These are phyloP conservation scores for Cucumis sativus DNA, from an alignment of 306 rosid species.

Conservation along the genomic window DNA sequence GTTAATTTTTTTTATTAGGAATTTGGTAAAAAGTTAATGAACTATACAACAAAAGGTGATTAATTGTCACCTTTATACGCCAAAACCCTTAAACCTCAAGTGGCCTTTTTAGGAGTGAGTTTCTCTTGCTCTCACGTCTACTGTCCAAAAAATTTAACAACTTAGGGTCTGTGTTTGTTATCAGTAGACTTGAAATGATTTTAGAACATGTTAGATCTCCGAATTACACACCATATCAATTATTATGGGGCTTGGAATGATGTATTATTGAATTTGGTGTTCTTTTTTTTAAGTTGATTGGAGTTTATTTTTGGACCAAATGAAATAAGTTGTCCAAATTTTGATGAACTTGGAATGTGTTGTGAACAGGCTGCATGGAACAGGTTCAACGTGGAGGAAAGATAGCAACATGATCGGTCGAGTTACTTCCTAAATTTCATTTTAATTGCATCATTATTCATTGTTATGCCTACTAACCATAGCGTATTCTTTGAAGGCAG, in stretches of 20 bases:
- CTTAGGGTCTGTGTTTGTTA: too few relatives aligned
- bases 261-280: neutral
- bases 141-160: too few relatives aligned
- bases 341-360: neutral
- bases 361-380: conserved; percentile 45
- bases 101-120: neutral
- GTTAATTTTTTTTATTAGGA: neutral
- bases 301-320: too few relatives aligned
- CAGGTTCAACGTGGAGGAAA: conserved; percentile 77
- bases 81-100: neutral
- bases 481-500: neutral
- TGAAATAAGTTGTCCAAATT: neutral
- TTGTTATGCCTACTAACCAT: neutral
- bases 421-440: conserved; percentile 1
- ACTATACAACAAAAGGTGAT: neutral
- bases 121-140: neutral
- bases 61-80: neutral
- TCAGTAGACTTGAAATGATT: neutral
- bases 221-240: too few relatives aligned
- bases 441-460: neutral
- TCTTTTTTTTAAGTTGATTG: too few relatives aligned
- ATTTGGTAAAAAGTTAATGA: neutral
- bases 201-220: neutral
- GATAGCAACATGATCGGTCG: conserved; percentile 22
- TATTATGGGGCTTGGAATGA: neutral